A percentile compares a stretch with the other conserved stretches of the same genome.
phyloP scores from a whole-genome alignment of 2,329 filamentous ascomycete genomes.

The Claviceps cyperi region DNA sequence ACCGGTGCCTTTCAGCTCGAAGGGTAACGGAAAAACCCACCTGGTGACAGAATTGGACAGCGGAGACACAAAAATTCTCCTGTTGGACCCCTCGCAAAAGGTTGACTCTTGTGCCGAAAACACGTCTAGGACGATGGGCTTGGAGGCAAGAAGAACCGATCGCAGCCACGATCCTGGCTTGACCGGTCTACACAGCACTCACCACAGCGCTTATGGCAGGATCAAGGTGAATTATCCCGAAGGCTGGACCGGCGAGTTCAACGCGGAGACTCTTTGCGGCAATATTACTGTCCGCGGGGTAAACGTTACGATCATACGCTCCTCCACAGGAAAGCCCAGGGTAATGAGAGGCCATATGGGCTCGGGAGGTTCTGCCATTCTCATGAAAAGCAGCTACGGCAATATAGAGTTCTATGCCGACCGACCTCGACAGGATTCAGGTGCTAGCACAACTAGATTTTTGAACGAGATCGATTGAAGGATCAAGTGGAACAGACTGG shows the following conservation, averaged over 20 bases:
- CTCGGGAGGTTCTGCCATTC: conserved; percentile 18
- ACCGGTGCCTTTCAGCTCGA: conserved; percentile 27
- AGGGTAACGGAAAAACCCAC: conserved; percentile 10
- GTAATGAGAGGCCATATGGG: conserved; percentile 27
- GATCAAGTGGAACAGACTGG: too few species aligned
- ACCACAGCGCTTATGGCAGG: conserved; percentile 30
- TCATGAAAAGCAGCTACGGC: conserved; percentile 18
- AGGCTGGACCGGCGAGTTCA: conserved; percentile 34
- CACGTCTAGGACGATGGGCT: too few species aligned
- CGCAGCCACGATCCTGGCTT: conserved; percentile 9
- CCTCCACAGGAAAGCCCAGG: conserved; percentile 19
- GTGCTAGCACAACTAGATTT: too few species aligned
- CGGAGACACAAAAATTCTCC: conserved; percentile 22
- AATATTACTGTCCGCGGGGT: conserved; percentile 25
- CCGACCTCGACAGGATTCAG: too few species aligned
- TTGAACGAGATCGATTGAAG: too few species aligned
- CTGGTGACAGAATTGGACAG: conserved; percentile 30
- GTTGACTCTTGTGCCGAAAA: too few species aligned
- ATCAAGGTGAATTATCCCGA: conserved; percentile 30
- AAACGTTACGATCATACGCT: conserved; percentile 23
- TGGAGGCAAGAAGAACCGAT: too few species aligned
- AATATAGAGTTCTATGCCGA: conserved; percentile 10
- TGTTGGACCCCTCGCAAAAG: conserved; percentile 7
- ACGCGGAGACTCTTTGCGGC: conserved; percentile 26
- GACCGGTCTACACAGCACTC: conserved; percentile 23